Percentiles rank a stretch among this genome's conserved stretches.
Conservation (phyloP, 352 stramenopile species). For the Phytophthora uliginosa region DNA sequence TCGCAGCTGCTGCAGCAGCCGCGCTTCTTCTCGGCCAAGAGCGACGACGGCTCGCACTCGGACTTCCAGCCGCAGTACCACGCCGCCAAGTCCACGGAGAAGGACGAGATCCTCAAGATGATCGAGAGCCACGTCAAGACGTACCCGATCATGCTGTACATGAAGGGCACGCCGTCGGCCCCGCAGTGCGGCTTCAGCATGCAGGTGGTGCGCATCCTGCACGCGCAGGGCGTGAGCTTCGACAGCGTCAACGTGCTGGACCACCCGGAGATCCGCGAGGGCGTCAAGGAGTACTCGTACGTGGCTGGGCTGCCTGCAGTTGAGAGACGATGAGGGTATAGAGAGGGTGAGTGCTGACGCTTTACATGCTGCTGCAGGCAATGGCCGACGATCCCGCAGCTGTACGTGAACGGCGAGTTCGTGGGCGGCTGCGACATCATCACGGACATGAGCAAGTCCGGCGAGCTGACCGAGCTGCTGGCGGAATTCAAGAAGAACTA, state of each 20-base stretch:
- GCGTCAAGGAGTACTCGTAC: conserved; percentile 99
- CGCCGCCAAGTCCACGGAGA: conserved; percentile 85
- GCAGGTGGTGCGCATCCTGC: conserved; percentile 97
- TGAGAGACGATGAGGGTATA: background rate
- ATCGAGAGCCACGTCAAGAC: conserved; percentile 92
- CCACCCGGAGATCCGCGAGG: conserved; percentile 98
- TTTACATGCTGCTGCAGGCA: conserved; percentile 55
- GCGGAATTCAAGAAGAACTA: conserved; percentile 85
- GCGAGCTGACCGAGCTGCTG: conserved; percentile 93
- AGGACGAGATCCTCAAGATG: conserved; percentile 92
- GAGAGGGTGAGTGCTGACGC: conserved; percentile 4
- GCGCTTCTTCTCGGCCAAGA: conserved; percentile 58
- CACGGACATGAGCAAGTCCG: conserved; percentile 94
- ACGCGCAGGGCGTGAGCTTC: conserved; percentile 95
- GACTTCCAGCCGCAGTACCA: conserved; percentile 93
- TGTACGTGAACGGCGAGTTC: conserved; percentile 99
- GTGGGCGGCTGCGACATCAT: conserved; percentile 99
- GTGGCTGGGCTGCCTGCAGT: conserved; percentile 38
- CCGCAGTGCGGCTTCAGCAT: conserved; percentile 99
- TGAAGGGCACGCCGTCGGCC: conserved; percentile 98
- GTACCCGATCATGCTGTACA: conserved; percentile 99
- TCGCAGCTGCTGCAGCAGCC: conserved; percentile 4
- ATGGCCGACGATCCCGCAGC: conserved; percentile 98
- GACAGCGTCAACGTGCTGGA: conserved; percentile 99
- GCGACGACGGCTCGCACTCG: conserved; percentile 78